Conservation (phyloP, 768 basidiomycete genomes). For the Phanerochaete carnosa region DNA sequence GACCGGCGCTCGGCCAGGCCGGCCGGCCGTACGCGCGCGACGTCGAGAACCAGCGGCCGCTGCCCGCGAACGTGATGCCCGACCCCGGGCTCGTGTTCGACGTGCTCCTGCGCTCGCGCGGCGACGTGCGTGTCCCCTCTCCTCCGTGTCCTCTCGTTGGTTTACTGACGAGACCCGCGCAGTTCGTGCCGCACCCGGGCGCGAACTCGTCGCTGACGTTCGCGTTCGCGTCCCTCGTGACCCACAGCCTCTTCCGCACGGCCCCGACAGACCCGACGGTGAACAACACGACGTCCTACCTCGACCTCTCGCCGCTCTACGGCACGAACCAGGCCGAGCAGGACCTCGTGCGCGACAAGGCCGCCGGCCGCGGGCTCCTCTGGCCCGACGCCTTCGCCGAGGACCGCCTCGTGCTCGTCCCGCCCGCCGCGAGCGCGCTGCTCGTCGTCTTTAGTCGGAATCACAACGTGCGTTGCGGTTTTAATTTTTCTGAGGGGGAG, state of each 20-base stretch:
- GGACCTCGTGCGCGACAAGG: constrained; percentile 45
- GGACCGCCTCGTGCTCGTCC: constrained; percentile 47
- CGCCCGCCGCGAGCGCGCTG: constrained; percentile 50
- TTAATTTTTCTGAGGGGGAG: neutral
- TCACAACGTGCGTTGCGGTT: constrained; percentile 42
- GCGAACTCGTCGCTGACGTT: constrained; percentile 30
- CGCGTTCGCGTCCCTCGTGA: constrained; percentile 24
- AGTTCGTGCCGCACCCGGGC: constrained; percentile 27
- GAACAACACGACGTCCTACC: constrained; percentile 54
- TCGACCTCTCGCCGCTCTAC: constrained; percentile 56
- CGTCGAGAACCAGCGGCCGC: constrained; percentile 41
- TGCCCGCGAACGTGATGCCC: constrained; percentile 43
- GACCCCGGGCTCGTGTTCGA: constrained; percentile 42
- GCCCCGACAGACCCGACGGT: constrained; percentile 37
- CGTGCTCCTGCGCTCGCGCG: constrained; percentile 29
- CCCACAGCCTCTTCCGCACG: constrained; percentile 42
- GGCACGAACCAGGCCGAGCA: constrained; percentile 40
- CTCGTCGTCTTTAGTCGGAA: constrained; percentile 56
- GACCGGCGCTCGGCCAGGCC: constrained; percentile 46
- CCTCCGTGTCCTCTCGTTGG: constrained; percentile 32
- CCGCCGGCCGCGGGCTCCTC: constrained; percentile 46
- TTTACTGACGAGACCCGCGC: constrained; percentile 18
- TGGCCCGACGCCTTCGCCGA: constrained; percentile 55
- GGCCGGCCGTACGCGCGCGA: constrained; percentile 52
- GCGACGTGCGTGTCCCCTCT: constrained; percentile 17